Conservation (phyloP, 2,329 filamentous ascomycete genomes). For the Nemania diffusa region DNA sequence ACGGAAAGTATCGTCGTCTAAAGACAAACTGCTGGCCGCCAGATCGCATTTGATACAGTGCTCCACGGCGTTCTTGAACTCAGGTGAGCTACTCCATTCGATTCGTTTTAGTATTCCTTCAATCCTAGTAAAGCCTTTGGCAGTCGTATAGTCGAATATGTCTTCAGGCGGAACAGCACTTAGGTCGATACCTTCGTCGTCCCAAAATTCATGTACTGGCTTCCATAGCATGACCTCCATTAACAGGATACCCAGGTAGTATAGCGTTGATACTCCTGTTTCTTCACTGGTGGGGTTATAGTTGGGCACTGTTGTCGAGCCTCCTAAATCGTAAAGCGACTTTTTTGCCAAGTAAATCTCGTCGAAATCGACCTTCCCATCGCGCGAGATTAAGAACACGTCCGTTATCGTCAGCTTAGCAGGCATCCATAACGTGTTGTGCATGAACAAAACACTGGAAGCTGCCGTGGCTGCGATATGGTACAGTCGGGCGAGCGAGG, state of each 20-base stretch:
- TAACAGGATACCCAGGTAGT: constrained; percentile 30
- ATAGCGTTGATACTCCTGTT: constrained; percentile 20
- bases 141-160: constrained; percentile 30
- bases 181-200: constrained; percentile 25
- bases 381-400: constrained; percentile 35
- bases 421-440: constrained; percentile 42
- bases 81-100: constrained; percentile 22
- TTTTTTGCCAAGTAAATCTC: constrained; percentile 31
- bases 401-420: constrained; percentile 27
- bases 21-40: constrained; percentile 5
- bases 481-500: constrained; percentile 33
- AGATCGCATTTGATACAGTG: constrained; percentile 37
- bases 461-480: constrained; percentile 37
- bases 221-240: constrained; percentile 36
- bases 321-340: constrained; percentile 5
- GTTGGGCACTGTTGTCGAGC: not conserved
- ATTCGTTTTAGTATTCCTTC: constrained; percentile 22
- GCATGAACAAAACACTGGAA: constrained; percentile 41
- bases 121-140: constrained; percentile 26
- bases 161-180: constrained; percentile 13
- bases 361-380: constrained; percentile 28
- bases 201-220: constrained; percentile 30
- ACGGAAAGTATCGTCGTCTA: constrained; percentile 34
- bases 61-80: constrained; percentile 27
- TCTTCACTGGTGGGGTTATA: constrained; percentile 9